Percentiles rank a stretch among this genome's conserved stretches.
These are phyloP conservation scores for Aspergillus avenaceus DNA, from an alignment of 495 filamentous ascomycete species.

Conservation along the genomic window DNA sequence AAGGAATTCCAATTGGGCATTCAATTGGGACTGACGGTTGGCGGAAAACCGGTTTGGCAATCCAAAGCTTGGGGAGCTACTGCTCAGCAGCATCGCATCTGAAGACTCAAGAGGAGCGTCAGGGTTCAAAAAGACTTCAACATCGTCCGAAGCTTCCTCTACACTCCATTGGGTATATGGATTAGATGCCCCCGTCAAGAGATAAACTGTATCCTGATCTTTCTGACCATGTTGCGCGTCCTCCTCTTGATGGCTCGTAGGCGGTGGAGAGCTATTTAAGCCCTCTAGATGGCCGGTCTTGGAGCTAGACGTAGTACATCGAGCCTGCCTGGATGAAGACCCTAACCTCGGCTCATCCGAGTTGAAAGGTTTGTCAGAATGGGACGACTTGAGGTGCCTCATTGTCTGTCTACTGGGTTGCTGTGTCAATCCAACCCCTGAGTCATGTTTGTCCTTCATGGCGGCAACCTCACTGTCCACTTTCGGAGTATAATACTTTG, in stretches of 20 bases:
- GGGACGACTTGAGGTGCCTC: slow-evolving; percentile 7
- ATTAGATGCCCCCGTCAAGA: slow-evolving; percentile 3
- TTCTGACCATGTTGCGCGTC: slow-evolving; percentile 4
- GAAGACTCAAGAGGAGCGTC: slow-evolving; percentile 5
- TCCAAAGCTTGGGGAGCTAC: slow-evolving; percentile 9
- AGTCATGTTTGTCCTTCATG: slow-evolving; percentile 14
- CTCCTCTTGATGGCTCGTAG: not conserved
- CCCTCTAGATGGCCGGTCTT: not conserved
- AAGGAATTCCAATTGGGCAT: not conserved
- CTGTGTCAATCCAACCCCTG: slow-evolving; percentile 15
- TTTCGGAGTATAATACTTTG: slow-evolving; percentile 6
- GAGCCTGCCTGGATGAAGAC: slow-evolving; percentile 4
- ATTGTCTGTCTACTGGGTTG: slow-evolving; percentile 19
- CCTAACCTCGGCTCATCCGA: not conserved
- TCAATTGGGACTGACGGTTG: not conserved
- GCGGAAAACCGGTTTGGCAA: not conserved
- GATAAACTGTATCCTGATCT: slow-evolving; percentile 11
- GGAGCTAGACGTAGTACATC: slow-evolving; percentile 11
- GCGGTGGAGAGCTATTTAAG: not conserved
- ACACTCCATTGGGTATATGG: not conserved
- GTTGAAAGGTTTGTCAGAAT: slow-evolving; percentile 7
- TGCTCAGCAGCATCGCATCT: not conserved
- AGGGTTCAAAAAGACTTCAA: slow-evolving; percentile 20
- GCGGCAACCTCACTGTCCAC: slow-evolving; percentile 3
- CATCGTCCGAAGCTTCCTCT: slow-evolving; percentile 2